Conservation (phyloP, 176 grass and related monocot genomes). For the Zizania latifolia region DNA sequence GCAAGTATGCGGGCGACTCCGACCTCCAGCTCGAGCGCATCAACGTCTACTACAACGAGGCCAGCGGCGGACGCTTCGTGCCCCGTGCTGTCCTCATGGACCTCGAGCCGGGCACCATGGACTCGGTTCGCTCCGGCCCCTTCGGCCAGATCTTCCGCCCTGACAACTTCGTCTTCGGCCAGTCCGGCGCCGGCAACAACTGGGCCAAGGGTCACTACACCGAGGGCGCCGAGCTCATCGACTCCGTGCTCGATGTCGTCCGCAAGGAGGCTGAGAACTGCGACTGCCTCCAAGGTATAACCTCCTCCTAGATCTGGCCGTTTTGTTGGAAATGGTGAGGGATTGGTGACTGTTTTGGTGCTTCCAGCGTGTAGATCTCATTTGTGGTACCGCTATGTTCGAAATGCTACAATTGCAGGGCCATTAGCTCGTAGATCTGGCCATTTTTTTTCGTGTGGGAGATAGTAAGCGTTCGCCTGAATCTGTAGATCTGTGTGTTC, state of each 20-base stretch:
- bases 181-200: conserved; percentile 89
- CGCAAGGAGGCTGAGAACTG: conserved; percentile 98
- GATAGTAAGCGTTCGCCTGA: neutral
- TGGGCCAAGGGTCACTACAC: conserved; percentile 97
- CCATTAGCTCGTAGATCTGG: conserved; percentile 19
- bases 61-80: conserved; percentile 49
- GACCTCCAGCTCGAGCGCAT: conserved; percentile 90
- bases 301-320: neutral
- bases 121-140: conserved; percentile 63
- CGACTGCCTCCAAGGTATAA: conserved; percentile 78
- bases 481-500: conserved; percentile 13
- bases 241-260: conserved; percentile 83
- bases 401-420: neutral
- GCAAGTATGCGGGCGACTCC: conserved; percentile 52
- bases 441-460: neutral
- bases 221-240: conserved; percentile 93
- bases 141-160: conserved; percentile 88
- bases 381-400: neutral
- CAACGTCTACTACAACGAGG: conserved; percentile 98
- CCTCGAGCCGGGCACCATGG: conserved; percentile 93
- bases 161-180: conserved; percentile 91
- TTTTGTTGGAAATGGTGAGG: neutral
- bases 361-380: neutral
- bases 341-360: neutral
- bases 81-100: conserved; percentile 94